A percentile compares a stretch with the other conserved stretches of the same genome.
phyloP scores from a whole-genome alignment of 148 eudicot species.

The Diospyros kaki region DNA sequence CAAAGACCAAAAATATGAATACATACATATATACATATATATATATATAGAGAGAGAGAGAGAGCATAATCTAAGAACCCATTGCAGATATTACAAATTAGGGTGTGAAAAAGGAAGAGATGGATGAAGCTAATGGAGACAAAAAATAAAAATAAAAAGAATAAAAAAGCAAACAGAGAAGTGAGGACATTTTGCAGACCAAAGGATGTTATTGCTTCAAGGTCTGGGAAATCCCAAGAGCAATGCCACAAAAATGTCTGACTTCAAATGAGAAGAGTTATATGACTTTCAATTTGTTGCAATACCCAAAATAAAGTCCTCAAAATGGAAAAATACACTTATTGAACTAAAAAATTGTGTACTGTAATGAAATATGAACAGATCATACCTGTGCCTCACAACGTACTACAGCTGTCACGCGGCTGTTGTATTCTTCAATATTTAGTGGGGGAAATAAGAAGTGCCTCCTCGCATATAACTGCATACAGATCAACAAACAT shows the following conservation, averaged over 20 bases:
- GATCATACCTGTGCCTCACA: slow-evolving; percentile 84
- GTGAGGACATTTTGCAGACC: background rate
- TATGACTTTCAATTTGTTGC: background rate
- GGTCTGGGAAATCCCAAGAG: background rate
- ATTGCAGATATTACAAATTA: no score
- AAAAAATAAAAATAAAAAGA: background rate
- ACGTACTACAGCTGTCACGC: slow-evolving; percentile 92
- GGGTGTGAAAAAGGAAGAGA: no score
- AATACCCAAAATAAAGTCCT: background rate
- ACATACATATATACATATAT: no score
- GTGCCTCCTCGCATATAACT: slow-evolving; percentile 96
- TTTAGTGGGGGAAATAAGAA: slow-evolving; percentile 84
- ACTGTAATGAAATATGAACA: background rate
- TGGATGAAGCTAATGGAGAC: no score
- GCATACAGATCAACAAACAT: slow-evolving; percentile 22
- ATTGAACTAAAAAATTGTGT: background rate
- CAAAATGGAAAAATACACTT: background rate
- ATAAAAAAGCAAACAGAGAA: background rate
- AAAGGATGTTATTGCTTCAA: background rate
- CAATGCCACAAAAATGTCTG: background rate
- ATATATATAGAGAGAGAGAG: no score
- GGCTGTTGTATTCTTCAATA: slow-evolving; percentile 88
- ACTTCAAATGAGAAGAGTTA: background rate
- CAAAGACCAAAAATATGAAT: no score
- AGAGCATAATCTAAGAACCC: no score